Conservation (phyloP, 805 yeast species). For the Metschnikowia matae region DNA sequence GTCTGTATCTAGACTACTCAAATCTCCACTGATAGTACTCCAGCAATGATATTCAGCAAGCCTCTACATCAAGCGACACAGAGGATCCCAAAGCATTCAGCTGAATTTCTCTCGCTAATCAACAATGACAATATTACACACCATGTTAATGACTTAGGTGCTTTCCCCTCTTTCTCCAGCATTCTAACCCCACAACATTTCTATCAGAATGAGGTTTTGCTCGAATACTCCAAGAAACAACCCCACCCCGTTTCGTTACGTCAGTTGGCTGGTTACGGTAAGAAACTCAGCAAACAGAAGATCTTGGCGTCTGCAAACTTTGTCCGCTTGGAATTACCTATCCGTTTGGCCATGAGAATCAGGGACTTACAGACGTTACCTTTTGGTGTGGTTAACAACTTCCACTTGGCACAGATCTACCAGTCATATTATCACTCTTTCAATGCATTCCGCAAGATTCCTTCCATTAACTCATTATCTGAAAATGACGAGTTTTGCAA, state of each 20-base stretch:
- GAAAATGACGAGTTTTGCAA: slow-evolving; percentile 75
- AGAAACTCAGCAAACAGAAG: slow-evolving; percentile 69
- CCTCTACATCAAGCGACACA: slow-evolving; percentile 3
- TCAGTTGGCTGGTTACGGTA: slow-evolving; percentile 88
- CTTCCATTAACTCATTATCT: slow-evolving; percentile 60
- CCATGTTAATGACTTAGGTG: slow-evolving; percentile 35
- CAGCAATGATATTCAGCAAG: background rate
- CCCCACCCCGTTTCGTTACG: slow-evolving; percentile 90
- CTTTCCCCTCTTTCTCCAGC: slow-evolving; percentile 39
- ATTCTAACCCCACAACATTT: slow-evolving; percentile 65
- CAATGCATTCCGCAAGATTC: slow-evolving; percentile 74
- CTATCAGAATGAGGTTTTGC: slow-evolving; percentile 72
- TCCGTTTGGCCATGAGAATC: slow-evolving; percentile 76
- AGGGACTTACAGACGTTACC: slow-evolving; percentile 79
- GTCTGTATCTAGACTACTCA: background rate
- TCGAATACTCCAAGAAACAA: slow-evolving; percentile 55
- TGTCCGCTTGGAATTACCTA: slow-evolving; percentile 79
- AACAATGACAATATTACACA: slow-evolving; percentile 27
- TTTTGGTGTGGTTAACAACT: slow-evolving; percentile 77
- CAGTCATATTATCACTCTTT: slow-evolving; percentile 86
- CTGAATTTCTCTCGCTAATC: slow-evolving; percentile 31
- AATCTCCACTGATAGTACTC: background rate
- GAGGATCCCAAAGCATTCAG: slow-evolving; percentile 29
- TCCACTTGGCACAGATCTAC: slow-evolving; percentile 81
- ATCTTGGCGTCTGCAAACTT: slow-evolving; percentile 82